These are phyloP conservation scores for Triticum dicoccoides DNA, from an alignment of 176 grass and related monocot genomes.

Conservation along the genomic window DNA sequence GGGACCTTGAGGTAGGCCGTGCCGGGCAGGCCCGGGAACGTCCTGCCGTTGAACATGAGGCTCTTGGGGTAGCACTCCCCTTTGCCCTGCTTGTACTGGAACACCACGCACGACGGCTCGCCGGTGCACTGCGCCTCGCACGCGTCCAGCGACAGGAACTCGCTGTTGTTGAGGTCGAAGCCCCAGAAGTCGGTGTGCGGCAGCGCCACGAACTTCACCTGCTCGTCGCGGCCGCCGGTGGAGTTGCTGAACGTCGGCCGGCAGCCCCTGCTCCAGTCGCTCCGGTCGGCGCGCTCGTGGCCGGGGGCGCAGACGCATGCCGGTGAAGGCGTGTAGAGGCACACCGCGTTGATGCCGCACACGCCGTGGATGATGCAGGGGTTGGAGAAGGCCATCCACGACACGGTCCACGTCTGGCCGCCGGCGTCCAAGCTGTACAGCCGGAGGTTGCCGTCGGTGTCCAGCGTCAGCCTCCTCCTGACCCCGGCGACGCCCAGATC, in stretches of 20 bases:
- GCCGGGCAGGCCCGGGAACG: conserved; percentile 35
- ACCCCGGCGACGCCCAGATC: conserved; percentile 31
- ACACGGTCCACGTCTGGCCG: conserved; percentile 12
- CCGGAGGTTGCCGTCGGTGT: conserved; percentile 65
- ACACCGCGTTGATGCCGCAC: conserved; percentile 51
- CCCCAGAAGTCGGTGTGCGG: conserved; percentile 65
- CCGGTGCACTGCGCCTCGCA: conserved; percentile 10
- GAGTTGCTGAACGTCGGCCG: conserved; percentile 1
- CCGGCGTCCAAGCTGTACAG: conserved; percentile 48
- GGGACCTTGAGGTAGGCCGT: conserved; percentile 57
- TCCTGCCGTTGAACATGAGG: conserved; percentile 52
- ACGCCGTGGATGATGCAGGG: conserved; percentile 54
- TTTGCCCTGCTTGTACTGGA: conserved; percentile 38
- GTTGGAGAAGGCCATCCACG: conserved; percentile 49
- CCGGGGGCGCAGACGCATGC: conserved; percentile 37
- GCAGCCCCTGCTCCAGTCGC: conserved; percentile 43
- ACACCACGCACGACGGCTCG: conserved; percentile 39
- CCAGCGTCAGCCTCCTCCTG: conserved; percentile 50
- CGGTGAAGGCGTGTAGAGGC: conserved; percentile 27
- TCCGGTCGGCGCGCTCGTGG: conserved; percentile 25
- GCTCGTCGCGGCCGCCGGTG: background rate
- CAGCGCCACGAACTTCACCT: conserved; percentile 35
- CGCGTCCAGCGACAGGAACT: conserved; percentile 22
- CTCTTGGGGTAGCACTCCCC: conserved; percentile 49
- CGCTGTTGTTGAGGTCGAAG: conserved; percentile 46